Conservation (phyloP, 495 filamentous ascomycete genomes). For the Xylaria grammica region DNA sequence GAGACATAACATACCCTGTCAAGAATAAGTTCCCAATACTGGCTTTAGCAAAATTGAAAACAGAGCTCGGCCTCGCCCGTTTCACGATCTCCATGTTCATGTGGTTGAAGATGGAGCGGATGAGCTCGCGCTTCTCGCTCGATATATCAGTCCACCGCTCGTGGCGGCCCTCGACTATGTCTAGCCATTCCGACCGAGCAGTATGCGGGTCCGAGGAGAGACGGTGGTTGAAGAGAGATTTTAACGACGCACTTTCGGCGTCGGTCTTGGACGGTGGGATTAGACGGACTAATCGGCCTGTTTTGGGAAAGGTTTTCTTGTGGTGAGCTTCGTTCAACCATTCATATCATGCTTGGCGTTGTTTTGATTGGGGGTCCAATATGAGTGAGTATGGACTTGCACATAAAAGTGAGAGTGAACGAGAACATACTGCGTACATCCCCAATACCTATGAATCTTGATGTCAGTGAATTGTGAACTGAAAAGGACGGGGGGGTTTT, state of each 20-base stretch:
- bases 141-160: conserved; percentile 76
- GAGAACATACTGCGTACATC: conserved; percentile 79
- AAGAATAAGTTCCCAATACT: conserved; percentile 95
- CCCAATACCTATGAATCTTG: conserved; percentile 67
- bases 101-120: conserved; percentile 85
- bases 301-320: background rate
- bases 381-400: background rate
- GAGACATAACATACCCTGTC: conserved; percentile 56
- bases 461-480: background rate
- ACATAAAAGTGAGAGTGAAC: background rate
- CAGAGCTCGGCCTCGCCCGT: conserved; percentile 72
- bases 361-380: no score
- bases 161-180: conserved; percentile 83
- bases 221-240: conserved; percentile 83
- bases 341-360: no score
- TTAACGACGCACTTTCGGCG: conserved; percentile 73
- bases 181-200: conserved; percentile 79
- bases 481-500: background rate
- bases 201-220: conserved; percentile 60
- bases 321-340: background rate
- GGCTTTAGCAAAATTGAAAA: conserved; percentile 87
- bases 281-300: conserved; percentile 86
- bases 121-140: conserved; percentile 85
- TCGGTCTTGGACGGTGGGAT: conserved; percentile 71
- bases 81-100: conserved; percentile 93